Evolutionary conservation across 768 basidiomycete genomes (phyloP), one percentile per base, ranked within the genome.

Genomic region (Rhodosporidiobolus sp.): DNA sequence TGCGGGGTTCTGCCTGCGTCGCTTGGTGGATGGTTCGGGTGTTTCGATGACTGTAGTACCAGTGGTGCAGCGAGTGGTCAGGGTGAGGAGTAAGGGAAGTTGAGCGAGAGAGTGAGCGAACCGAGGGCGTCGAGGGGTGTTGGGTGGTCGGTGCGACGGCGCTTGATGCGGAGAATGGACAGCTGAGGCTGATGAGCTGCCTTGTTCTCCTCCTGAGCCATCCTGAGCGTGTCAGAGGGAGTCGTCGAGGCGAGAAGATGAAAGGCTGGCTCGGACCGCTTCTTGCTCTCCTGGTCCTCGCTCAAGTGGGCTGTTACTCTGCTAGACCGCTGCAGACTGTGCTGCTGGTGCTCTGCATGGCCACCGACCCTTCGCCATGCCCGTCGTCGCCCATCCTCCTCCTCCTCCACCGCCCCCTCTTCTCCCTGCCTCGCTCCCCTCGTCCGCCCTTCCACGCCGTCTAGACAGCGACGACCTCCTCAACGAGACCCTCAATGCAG

Each of bases 121-220:
- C 76, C 69, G 48, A 78, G 69, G 14, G 77, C 77, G 62, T 78
- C 77, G 35, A 76, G 57, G 16, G 74, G 67, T 6, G 60, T 46
- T 30, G 66, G 75, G 3, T 71, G 66, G 38, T 71, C 54, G 1
- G 72, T 62, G 52, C 75, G 66, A 16, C 69, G 67, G 43, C 77
- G 69, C 50, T 76, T 76, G 67, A 78, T 74, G 24, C 77, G 32
- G 24, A 78, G 54, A 57, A 78, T 74, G 9, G 72, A 65, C 22
- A 75, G 58, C 5, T 55, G 56, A 0, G 55, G 35, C 22, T 52
- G 49, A 3, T 28, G 19, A 26, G 20, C 28, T 34, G 28, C 26
- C 24, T 49, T 1, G 10, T 12, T 26, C 17, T 14, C n/a, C n/a
- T n/a, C n/a, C 38, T 24, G 45, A n/a, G 52, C 0, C n/a, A 12